phyloP scores from a whole-genome alignment of 2,329 filamentous ascomycete genomes.

The Fusarium succisae region DNA sequence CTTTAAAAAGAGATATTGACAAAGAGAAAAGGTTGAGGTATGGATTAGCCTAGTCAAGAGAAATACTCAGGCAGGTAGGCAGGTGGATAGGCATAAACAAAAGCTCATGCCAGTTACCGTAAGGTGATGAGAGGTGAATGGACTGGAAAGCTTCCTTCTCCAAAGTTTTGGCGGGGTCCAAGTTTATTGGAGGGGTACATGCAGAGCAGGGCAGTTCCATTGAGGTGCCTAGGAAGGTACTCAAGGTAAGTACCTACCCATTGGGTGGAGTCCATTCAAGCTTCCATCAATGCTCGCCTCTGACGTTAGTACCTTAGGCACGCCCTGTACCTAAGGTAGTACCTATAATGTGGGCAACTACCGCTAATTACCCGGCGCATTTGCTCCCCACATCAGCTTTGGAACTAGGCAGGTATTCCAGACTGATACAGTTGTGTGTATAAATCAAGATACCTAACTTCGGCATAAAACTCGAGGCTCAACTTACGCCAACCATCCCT shows the following conservation, averaged over 20 bases:
- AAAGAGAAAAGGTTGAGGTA: background rate
- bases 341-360: background rate
- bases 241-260: background rate
- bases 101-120: conserved; percentile 15
- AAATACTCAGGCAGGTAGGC: background rate
- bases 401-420: background rate
- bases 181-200: conserved; percentile 46
- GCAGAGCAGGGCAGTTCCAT: conserved; percentile 2
- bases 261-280: background rate
- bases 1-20: background rate
- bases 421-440: background rate
- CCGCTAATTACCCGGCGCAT: conserved; percentile 47
- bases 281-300: background rate
- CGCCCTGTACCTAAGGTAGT: background rate
- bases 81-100: conserved; percentile 23
- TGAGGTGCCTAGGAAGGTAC: background rate
- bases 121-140: background rate
- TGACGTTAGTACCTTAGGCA: background rate
- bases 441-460: background rate
- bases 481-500: background rate
- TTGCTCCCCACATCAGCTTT: background rate
- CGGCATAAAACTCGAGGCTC: background rate
- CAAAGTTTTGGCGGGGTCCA: conserved; percentile 46
- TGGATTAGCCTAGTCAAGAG: conserved; percentile 6
- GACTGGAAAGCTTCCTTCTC: conserved; percentile 11